These are phyloP conservation scores for Mycena kentingensis DNA, from an alignment of 768 basidiomycete species.

Conservation along the genomic window DNA sequence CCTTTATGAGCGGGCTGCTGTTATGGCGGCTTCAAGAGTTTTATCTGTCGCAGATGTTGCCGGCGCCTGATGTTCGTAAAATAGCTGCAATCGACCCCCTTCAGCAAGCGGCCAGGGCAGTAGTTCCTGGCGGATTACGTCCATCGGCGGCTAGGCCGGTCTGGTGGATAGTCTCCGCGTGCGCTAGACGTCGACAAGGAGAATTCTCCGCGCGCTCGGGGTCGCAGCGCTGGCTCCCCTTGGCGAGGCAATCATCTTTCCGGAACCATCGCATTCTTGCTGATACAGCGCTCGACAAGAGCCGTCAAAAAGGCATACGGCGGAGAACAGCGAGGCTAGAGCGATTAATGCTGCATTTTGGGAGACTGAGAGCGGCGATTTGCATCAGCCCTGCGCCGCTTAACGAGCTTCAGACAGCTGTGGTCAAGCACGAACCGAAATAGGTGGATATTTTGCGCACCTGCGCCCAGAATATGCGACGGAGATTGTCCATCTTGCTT, in stretches of 20 bases:
- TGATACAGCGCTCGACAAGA: too few species aligned
- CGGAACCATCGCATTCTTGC: constrained; percentile 15
- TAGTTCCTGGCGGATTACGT: constrained; percentile 21
- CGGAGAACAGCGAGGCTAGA: neutral
- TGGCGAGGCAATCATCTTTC: constrained; percentile 16
- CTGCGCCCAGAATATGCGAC: neutral
- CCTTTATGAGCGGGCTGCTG: constrained; percentile 19
- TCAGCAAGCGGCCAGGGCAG: constrained; percentile 14
- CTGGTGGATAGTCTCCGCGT: neutral
- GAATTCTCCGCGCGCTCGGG: too few species aligned
- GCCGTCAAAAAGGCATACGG: neutral
- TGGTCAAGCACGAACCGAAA: neutral
- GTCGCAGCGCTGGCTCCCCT: constrained; percentile 10
- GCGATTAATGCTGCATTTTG: neutral
- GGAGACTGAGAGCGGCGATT: neutral
- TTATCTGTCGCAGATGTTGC: neutral
- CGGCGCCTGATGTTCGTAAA: constrained; percentile 6
- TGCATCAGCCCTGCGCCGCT: too few species aligned
- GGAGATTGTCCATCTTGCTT: neutral
- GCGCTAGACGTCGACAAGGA: constrained; percentile 1
- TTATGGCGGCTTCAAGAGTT: constrained; percentile 9
- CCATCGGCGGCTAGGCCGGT: constrained; percentile 10
- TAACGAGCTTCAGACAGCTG: too few species aligned
- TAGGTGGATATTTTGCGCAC: neutral
- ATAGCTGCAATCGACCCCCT: neutral